phyloP scores from a whole-genome alignment of 2,329 filamentous ascomycete species.

The Diaporthe ilicicola region DNA sequence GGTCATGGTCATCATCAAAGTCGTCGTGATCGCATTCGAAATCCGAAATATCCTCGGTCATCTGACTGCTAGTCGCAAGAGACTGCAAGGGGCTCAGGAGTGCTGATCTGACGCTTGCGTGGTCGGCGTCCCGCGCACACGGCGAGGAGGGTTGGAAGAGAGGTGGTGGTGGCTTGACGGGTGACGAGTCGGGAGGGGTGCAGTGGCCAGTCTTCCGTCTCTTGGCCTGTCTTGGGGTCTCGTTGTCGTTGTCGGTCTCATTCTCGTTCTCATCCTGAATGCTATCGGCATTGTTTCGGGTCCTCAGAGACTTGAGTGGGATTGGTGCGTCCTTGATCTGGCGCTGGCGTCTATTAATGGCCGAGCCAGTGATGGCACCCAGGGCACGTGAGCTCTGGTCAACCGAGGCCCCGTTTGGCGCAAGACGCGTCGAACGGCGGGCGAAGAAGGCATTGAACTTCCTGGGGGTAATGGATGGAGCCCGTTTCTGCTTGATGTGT shows the following conservation, averaged over 20 bases:
- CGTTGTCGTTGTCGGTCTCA: neutral
- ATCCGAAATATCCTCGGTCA: slow-evolving; percentile 40
- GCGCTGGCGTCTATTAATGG: slow-evolving; percentile 50
- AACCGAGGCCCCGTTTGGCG: slow-evolving; percentile 24
- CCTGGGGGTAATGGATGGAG: slow-evolving; percentile 62
- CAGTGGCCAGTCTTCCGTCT: slow-evolving; percentile 50
- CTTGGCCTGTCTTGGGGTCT: slow-evolving; percentile 42
- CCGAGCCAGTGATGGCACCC: slow-evolving; percentile 45
- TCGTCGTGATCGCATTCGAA: slow-evolving; percentile 42
- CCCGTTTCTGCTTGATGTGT: slow-evolving; percentile 53
- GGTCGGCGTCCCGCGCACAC: slow-evolving; percentile 18
- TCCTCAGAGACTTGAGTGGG: slow-evolving; percentile 44
- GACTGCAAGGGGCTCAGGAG: slow-evolving; percentile 52
- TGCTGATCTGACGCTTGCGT: slow-evolving; percentile 25
- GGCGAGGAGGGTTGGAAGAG: slow-evolving; percentile 40
- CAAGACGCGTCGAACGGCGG: slow-evolving; percentile 48
- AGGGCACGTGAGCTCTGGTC: slow-evolving; percentile 30
- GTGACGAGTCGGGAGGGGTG: slow-evolving; percentile 49
- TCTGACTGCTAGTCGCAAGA: slow-evolving; percentile 40
- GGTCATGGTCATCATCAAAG: slow-evolving; percentile 20
- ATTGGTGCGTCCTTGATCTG: slow-evolving; percentile 45
- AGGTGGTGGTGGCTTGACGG: slow-evolving; percentile 42
- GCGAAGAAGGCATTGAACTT: slow-evolving; percentile 64
- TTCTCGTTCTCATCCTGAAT: slow-evolving; percentile 30
- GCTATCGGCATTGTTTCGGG: neutral